phyloP scores from a whole-genome alignment of 305 asterid genomes.

The Fraxinus ornus region DNA sequence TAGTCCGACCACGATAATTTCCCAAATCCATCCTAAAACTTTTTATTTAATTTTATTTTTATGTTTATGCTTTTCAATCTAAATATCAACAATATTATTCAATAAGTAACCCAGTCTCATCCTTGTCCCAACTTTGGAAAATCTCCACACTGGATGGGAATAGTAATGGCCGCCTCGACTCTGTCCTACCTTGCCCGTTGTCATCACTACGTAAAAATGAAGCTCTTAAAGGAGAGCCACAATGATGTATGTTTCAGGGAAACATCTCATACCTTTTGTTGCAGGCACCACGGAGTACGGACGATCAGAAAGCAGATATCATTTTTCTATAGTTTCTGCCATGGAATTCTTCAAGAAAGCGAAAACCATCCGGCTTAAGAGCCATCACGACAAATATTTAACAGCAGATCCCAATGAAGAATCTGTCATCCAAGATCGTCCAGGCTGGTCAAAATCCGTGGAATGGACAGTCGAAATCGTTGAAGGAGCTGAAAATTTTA shows the following conservation, averaged over 20 bases:
- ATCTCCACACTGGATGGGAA: not conserved
- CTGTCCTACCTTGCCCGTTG: not conserved
- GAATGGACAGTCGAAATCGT: constrained; percentile 69
- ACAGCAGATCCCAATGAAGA: constrained; percentile 35
- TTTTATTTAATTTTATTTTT: too few species aligned
- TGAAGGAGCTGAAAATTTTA: constrained; percentile 37
- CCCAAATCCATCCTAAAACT: too few species aligned
- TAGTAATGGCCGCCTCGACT: not conserved
- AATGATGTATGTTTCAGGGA: not conserved
- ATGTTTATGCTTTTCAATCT: too few species aligned
- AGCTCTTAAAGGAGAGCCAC: not conserved
- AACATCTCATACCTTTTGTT: not conserved
- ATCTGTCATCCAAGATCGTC: constrained; percentile 55
- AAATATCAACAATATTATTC: too few species aligned
- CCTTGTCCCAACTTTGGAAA: not conserved
- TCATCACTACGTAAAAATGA: not conserved
- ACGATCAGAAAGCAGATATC: not conserved
- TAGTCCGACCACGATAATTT: too few species aligned
- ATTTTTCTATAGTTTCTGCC: constrained; percentile 30
- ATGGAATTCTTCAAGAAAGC: constrained; percentile 71
- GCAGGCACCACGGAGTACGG: not conserved
- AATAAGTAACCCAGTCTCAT: not conserved
- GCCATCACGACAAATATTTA: constrained; percentile 63
- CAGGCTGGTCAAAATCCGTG: constrained; percentile 32
- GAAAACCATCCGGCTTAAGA: constrained; percentile 51